Evolutionary conservation across 768 basidiomycete species (phyloP), one percentile per base, ranked within the genome.

Genomic region (Boletus vinaceobasis): DNA sequence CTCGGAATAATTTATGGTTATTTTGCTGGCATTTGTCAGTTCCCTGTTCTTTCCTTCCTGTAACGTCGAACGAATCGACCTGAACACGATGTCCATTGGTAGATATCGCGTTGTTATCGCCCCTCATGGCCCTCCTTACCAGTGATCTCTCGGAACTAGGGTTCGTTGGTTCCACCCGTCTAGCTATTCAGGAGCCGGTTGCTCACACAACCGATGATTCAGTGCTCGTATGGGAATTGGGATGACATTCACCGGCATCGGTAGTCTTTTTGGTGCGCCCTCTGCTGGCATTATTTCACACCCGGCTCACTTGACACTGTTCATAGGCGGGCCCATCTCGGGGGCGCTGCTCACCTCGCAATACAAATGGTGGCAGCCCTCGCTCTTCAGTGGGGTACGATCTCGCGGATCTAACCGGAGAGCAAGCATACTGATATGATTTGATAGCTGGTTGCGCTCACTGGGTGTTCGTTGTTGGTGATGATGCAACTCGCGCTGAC

Each of bases 311-410:
- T 39, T 26, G 32, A 44, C 17, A 3, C 5, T 37, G 1, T 7
- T 27, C 7, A 17, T 49, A 78, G 83, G 82, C 6, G 77, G 79
- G 0, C 84, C 85, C 1, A 74, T 85, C 39, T 73, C 77, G n/a
- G 84, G 85, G 1, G 79, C 79, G 0, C 64, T 86, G n/a, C 75
- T 86, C 5, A 76, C 81, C 0, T 56, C 72, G 11, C 61, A 73
- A 8, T 84, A 78, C 60, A 69, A 74, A 2, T 86, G 85, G 85
- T 83, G 78, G 79, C 72, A 71, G 43, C 77, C 83, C 5, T 74
- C 77, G 3, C 47, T 84, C 7, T 85, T 82, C 58, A 68, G 75
- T 21, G 83, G 81, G 45, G 70, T 75, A 57, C 5, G 58, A 29
- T 47, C 19, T 4, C n/a, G n/a, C 42, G 0, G 14, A 21, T 36